phyloP scores from a whole-genome alignment of 1,284 basidiomycete genomes.

The Cutaneotrichosporon spelunceum region DNA sequence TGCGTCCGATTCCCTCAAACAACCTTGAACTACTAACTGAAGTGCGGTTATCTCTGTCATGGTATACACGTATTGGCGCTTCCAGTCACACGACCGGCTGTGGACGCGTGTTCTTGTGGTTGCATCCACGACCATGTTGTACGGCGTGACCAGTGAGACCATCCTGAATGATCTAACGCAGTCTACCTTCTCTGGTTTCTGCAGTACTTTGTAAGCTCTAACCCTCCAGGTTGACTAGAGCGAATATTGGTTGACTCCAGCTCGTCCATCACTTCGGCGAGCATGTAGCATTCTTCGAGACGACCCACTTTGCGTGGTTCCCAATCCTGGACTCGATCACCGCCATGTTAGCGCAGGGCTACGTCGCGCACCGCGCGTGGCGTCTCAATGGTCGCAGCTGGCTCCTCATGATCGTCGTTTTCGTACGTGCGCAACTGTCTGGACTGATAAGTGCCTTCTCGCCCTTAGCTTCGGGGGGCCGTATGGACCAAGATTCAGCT shows the following conservation, averaged over 20 bases:
- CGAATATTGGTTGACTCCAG: constrained; percentile 9
- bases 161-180: not conserved
- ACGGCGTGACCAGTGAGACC: not conserved
- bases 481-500: constrained; percentile 7
- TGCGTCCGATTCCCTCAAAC: constrained; percentile 6
- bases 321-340: constrained; percentile 25
- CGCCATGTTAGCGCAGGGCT: constrained; percentile 25
- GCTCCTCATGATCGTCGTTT: constrained; percentile 24
- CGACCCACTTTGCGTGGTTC: constrained; percentile 19
- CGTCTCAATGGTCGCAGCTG: constrained; percentile 31
- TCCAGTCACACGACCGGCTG: constrained; percentile 25
- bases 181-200: constrained; percentile 8
- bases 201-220: constrained; percentile 5
- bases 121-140: not conserved
- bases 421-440: constrained; percentile 14
- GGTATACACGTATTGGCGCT: constrained; percentile 25
- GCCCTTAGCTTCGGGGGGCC: constrained; percentile 2
- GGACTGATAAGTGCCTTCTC: not conserved
- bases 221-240: not conserved
- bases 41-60: constrained; percentile 29
- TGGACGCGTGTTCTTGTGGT: constrained; percentile 24
- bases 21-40: not conserved
- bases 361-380: constrained; percentile 38
- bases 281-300: constrained; percentile 23
- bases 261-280: constrained; percentile 30